Evolutionary conservation across 805 yeast species (phyloP).

Genomic region (Aciculoconidium aculeatum): DNA sequence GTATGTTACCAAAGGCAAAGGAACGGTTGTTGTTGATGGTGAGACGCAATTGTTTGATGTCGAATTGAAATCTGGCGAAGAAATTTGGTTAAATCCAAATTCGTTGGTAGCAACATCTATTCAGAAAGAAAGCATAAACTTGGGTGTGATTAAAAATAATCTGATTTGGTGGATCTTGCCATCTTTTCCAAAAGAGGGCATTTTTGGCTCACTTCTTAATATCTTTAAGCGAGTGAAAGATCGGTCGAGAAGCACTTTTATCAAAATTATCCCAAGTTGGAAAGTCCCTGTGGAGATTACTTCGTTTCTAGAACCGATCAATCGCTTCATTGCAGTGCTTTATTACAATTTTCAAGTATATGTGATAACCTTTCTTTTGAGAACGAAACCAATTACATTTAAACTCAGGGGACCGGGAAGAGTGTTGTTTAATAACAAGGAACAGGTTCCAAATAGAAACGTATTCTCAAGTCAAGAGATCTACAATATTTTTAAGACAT

Average conservation of each 20-base stretch:
- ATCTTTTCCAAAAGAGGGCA: too few species aligned
- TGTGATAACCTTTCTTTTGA: too few species aligned
- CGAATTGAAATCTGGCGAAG: constrained; percentile 29
- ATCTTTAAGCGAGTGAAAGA: too few species aligned
- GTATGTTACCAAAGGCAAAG: constrained; percentile 31
- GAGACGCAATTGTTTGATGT: constrained; percentile 35
- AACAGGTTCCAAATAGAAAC: constrained; percentile 6
- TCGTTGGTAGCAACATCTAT: constrained; percentile 30
- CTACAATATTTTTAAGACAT: constrained; percentile 1
- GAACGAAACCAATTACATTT: constrained; percentile 14
- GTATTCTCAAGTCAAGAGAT: constrained; percentile 4
- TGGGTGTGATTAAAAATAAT: too few species aligned
- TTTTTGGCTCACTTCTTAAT: too few species aligned
- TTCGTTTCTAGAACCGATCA: too few species aligned
- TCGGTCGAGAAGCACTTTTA: too few species aligned
- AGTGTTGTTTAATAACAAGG: constrained; percentile 18
- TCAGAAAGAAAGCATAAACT: background rate
- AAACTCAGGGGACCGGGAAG: constrained; percentile 23
- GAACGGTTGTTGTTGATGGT: constrained; percentile 34
- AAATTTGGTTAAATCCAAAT: constrained; percentile 32
- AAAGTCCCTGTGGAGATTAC: too few species aligned
- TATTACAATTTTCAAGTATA: too few species aligned
- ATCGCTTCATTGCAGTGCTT: too few species aligned
- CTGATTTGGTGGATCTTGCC: too few species aligned
- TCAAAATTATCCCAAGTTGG: too few species aligned